These are phyloP conservation scores for Fallopia convolvulus DNA, from an alignment of 148 eudicot genomes.

Conservation along the genomic window DNA sequence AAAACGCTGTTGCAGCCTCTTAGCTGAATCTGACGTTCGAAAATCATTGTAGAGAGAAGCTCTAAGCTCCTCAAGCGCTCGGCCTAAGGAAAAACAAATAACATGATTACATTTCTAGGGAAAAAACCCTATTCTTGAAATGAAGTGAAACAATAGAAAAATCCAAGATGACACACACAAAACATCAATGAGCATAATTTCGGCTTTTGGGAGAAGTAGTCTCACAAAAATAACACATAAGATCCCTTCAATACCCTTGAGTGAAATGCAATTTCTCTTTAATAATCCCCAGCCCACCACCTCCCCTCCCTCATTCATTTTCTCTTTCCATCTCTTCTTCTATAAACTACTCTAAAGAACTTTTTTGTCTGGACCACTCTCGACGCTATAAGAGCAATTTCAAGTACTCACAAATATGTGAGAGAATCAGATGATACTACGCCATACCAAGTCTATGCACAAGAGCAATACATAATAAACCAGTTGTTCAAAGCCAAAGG, in stretches of 20 bases:
- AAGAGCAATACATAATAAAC: background rate
- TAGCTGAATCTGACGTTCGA: slow-evolving; percentile 76
- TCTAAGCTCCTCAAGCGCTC: slow-evolving; percentile 85
- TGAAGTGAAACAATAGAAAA: background rate
- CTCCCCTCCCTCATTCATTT: too few species aligned
- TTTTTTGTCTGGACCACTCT: background rate
- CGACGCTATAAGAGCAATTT: background rate
- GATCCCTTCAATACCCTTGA: background rate
- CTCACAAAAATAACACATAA: background rate
- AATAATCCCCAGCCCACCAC: too few species aligned
- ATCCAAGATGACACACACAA: background rate
- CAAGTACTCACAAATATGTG: background rate
- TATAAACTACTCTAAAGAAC: background rate
- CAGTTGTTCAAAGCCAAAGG: background rate
- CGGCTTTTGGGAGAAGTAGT: background rate
- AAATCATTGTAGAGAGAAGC: slow-evolving; percentile 62
- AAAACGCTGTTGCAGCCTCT: slow-evolving; percentile 67
- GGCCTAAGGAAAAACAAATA: slow-evolving; percentile 29
- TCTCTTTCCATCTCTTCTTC: background rate
- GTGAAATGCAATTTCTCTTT: background rate
- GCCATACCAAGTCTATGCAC: background rate
- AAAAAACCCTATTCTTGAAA: background rate
- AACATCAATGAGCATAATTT: background rate
- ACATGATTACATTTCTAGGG: background rate
- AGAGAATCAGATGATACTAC: too few species aligned